Conservation (phyloP, 352 stramenopile species). For the Globisporangium cylindrosporum region DNA sequence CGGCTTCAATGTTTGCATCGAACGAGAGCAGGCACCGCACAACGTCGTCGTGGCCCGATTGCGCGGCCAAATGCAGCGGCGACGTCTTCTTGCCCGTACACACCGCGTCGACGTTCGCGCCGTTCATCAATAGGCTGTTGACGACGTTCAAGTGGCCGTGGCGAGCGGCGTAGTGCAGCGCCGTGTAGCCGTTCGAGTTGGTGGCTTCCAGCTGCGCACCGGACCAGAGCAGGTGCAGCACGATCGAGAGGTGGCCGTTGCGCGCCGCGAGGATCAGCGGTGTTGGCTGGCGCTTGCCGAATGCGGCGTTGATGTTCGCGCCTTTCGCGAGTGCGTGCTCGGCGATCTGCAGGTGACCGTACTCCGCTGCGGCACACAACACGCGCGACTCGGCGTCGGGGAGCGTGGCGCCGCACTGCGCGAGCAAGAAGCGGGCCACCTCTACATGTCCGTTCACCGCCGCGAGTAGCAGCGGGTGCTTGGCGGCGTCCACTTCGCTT, state of each 20-base stretch:
- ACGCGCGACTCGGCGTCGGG: conserved; percentile 36
- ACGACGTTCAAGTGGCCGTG: conserved; percentile 52
- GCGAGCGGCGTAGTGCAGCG: conserved; percentile 49
- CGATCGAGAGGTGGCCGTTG: conserved; percentile 42
- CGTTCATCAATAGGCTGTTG: conserved; percentile 53
- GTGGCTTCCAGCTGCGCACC: conserved; percentile 39
- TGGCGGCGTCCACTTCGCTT: conserved; percentile 18
- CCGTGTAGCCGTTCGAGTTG: conserved; percentile 46
- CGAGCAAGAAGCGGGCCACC: conserved; percentile 42
- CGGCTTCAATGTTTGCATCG: conserved; percentile 41
- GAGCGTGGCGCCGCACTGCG: conserved; percentile 33
- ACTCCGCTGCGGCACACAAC: conserved; percentile 40
- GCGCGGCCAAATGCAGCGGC: conserved; percentile 45
- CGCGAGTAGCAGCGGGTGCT: conserved; percentile 42
- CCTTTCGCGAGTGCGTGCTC: conserved; percentile 44
- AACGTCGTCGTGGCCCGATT: conserved; percentile 49
- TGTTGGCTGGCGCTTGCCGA: conserved; percentile 30
- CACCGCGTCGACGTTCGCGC: conserved; percentile 44
- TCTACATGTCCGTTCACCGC: conserved; percentile 43
- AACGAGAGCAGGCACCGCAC: conserved; percentile 52
- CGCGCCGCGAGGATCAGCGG: conserved; percentile 47
- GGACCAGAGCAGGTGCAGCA: conserved; percentile 48
- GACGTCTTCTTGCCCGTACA: conserved; percentile 27
- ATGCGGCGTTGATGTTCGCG: conserved; percentile 34
- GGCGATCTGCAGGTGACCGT: conserved; percentile 49